Percentiles rank a stretch among this genome's conserved stretches.
Evolutionary conservation across 192 early-diverging fungal species (phyloP).

Genomic region (Coemansia javaensis): DNA sequence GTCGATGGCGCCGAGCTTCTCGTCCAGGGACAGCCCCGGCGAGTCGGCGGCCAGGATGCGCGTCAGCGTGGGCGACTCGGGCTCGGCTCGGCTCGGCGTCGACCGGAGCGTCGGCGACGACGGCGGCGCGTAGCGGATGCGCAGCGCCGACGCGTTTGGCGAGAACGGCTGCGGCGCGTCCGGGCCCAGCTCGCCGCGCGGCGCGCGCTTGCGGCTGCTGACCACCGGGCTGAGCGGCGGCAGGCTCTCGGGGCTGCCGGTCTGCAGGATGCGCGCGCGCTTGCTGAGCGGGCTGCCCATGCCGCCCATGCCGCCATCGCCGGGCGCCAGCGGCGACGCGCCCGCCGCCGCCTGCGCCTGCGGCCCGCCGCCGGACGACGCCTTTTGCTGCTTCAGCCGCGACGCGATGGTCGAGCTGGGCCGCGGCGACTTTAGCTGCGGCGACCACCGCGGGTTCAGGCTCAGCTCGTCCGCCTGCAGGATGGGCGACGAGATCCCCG

Average conservation of each 20-base stretch:
- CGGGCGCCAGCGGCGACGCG: not conserved
- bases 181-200: constrained; percentile 23
- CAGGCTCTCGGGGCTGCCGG: constrained; percentile 42
- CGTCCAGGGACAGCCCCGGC: constrained; percentile 28
- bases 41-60: constrained; percentile 33
- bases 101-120: constrained; percentile 40
- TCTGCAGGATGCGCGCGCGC: constrained; percentile 41
- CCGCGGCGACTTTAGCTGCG: constrained; percentile 44
- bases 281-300: constrained; percentile 40
- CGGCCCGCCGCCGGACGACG: not conserved
- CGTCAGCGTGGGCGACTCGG: constrained; percentile 44
- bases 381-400: constrained; percentile 25
- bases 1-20: constrained; percentile 32
- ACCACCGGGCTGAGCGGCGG: constrained; percentile 52
- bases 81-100: constrained; percentile 33
- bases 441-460: constrained; percentile 52
- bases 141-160: constrained; percentile 32
- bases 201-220: constrained; percentile 38
- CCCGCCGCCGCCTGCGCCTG: not conserved
- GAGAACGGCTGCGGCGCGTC: constrained; percentile 40
- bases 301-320: constrained; percentile 3
- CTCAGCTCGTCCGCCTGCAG: constrained; percentile 50
- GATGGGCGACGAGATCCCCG: constrained; percentile 32
- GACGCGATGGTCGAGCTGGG: constrained; percentile 42
- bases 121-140: constrained; percentile 44